Evolutionary conservation across 345 rosid species (phyloP), one percentile per base, ranked within the genome.

Genomic region (Eucalyptus regnans): DNA sequence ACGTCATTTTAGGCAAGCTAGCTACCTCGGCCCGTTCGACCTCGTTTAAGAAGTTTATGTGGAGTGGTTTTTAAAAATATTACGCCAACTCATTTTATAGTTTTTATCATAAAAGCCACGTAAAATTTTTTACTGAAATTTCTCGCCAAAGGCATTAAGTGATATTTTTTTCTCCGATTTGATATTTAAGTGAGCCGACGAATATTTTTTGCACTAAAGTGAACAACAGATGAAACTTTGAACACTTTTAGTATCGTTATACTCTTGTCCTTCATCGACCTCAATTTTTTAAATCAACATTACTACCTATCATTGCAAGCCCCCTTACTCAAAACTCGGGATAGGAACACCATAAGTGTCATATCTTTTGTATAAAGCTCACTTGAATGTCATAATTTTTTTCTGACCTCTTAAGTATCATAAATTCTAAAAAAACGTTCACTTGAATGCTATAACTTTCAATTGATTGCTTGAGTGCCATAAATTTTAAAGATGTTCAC

Each of bases 151-250:
- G 60, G 23, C 1, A 20, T 22, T 56, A 1, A 54, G 62, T 56
- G 27, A 56, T 56, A 56, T 56, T 56, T 56, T 33, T 1, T 56
- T 9, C 1, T 56, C 27, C 4, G 1, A 22, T 56, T 56, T 22
- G 12, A 23, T 22, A 54, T 20, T 20, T 20, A 56, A 56, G 2
- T 56, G 27, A 20, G 12, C 27, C 3, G 1, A 20, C 1, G 3
- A 56, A 56, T 17, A 54, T 8, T 20, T 54, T 54, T 56, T 20
- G 1, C 5, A 56, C 27, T 56, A 20, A 56, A 56, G 62, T 0
- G 3, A 56, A 23, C 0, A 22, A 1, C 62, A 20, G 22, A 2
- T 8, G 1, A 56, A 56, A 56, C 12, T 8, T 20, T 56, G 9
- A 23, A 20, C 18, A 22, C 12, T 8, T 56, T 23, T 20, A 56